Evolutionary conservation across 371 early-diverging fungal species (phyloP), one percentile per base, ranked within the genome.

Genomic region (Circinella umbellata): DNA sequence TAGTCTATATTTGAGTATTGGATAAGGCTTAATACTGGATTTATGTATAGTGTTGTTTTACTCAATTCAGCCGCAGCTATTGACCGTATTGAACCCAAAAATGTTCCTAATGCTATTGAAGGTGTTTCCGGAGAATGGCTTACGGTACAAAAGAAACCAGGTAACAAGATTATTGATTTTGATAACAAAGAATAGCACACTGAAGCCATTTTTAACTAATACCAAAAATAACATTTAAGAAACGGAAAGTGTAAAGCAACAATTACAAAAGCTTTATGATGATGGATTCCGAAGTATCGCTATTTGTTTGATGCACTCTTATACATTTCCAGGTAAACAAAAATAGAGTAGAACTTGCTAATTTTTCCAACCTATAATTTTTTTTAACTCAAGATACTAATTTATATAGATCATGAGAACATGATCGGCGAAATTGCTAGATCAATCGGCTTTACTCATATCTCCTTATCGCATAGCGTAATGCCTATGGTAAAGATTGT

Each of bases 401-500:
- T 3, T 14, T 34, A 34, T 57, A 57, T 76, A 83, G 92, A 91
- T 1, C 98, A 98, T 71, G 99, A 98, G 75, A 79, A 76, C 6
- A 68, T 71, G 17, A 74, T 96, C 36, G 96, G 90, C 4, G 69
- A 84, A 27, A 63, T 97, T 4, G 96, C 96, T 2, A 62, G 82
- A 47, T 70, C 81, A 10, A 81, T 96, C 48, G 97, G 97, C 2
- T 98, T 97, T 73, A 80, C 87, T 0, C 92, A 94, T 67, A 85
- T 98, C 47, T 94, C 96, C 0, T 77, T 93, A 3, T 95, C 96
- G 0, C 90, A 93, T n/a, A 79, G 83, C 38, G 88, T 94, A 27
- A 93, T 94, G 87, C 96, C 97, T 7, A 95, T 95, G 94, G 91
- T 97, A 74, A 97, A 97, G 79, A 89, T 94, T 53, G 96, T 98